Conservation (phyloP, 805 yeast genomes). For the Candida sonorensis region DNA sequence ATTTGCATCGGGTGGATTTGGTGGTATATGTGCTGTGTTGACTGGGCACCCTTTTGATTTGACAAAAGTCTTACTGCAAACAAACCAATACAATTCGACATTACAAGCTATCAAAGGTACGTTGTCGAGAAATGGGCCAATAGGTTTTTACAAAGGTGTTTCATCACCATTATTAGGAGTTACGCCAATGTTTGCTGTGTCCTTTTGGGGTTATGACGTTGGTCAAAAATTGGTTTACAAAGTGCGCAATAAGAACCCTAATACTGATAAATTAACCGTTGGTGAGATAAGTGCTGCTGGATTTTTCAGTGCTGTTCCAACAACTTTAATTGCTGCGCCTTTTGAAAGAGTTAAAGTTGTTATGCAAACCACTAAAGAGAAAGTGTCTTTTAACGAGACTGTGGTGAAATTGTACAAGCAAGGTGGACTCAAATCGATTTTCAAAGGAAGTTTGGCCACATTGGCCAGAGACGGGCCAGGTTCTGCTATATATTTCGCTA, state of each 20-base stretch:
- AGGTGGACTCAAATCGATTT: conserved; percentile 81
- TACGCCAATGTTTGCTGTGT: conserved; percentile 97
- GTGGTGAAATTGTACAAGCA: conserved; percentile 61
- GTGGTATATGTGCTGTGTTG: conserved; percentile 91
- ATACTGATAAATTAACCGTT: conserved; percentile 42
- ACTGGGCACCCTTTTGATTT: conserved; percentile 97
- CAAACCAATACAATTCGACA: conserved; percentile 60
- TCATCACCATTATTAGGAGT: conserved; percentile 93
- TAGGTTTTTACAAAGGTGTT: conserved; percentile 89
- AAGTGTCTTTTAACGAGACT: conserved; percentile 47
- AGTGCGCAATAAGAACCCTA: conserved; percentile 29
- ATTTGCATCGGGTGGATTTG: conserved; percentile 89
- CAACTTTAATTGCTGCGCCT: conserved; percentile 95
- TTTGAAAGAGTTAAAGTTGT: conserved; percentile 94
- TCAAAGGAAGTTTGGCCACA: conserved; percentile 89
- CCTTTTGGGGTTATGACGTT: conserved; percentile 96
- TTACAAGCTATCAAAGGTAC: conserved; percentile 64
- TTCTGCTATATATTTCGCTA: conserved; percentile 89
- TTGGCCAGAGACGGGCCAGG: conserved; percentile 98
- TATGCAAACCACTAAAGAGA: conserved; percentile 56
- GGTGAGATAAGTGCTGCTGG: conserved; percentile 86
- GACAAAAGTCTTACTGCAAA: conserved; percentile 86
- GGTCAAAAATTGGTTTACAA: conserved; percentile 71
- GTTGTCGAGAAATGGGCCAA: conserved; percentile 62
- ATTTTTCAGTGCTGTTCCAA: conserved; percentile 88